A percentile compares a stretch with the other conserved stretches of the same genome.
These are phyloP conservation scores for Gossypium rotundifolium DNA, from an alignment of 345 rosid genomes.

Conservation along the genomic window DNA sequence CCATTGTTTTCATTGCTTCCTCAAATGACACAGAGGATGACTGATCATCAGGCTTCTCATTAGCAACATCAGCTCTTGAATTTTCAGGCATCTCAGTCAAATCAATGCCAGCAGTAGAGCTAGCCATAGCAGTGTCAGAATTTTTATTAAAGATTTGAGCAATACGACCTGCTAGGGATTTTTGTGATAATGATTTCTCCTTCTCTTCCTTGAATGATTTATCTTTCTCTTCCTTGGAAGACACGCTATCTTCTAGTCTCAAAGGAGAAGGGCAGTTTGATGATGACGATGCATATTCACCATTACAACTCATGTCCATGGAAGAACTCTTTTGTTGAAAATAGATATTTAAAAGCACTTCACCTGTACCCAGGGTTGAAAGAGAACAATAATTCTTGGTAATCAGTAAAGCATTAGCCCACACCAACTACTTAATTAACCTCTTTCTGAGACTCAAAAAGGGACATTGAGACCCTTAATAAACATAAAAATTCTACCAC, in stretches of 20 bases:
- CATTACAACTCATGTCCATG: constrained; percentile 27
- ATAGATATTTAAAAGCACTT: constrained; percentile 59
- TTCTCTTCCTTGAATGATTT: constrained; percentile 45
- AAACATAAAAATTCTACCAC: not conserved
- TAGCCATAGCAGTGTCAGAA: constrained; percentile 31
- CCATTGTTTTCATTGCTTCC: constrained; percentile 55
- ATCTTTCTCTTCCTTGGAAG: constrained; percentile 45
- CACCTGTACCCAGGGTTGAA: constrained; percentile 47
- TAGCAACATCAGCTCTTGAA: constrained; percentile 29
- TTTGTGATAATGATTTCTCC: constrained; percentile 27
- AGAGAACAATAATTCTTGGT: not conserved
- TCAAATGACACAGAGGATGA: constrained; percentile 50
- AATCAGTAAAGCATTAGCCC: not conserved
- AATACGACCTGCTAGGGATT: constrained; percentile 54
- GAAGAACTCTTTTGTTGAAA: constrained; percentile 50
- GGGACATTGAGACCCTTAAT: not conserved
- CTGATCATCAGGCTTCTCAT: constrained; percentile 43
- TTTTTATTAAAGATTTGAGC: constrained; percentile 77
- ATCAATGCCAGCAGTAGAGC: constrained; percentile 35
- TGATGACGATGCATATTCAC: constrained; percentile 28
- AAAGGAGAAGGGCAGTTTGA: constrained; percentile 38
- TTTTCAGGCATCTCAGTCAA: constrained; percentile 42
- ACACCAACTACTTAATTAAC: not conserved
- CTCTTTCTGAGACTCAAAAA: not conserved
- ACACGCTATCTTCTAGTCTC: constrained; percentile 44